These are phyloP conservation scores for Medakamo hakoo DNA, from an alignment of 139 green algal genomes.

Conservation along the genomic window DNA sequence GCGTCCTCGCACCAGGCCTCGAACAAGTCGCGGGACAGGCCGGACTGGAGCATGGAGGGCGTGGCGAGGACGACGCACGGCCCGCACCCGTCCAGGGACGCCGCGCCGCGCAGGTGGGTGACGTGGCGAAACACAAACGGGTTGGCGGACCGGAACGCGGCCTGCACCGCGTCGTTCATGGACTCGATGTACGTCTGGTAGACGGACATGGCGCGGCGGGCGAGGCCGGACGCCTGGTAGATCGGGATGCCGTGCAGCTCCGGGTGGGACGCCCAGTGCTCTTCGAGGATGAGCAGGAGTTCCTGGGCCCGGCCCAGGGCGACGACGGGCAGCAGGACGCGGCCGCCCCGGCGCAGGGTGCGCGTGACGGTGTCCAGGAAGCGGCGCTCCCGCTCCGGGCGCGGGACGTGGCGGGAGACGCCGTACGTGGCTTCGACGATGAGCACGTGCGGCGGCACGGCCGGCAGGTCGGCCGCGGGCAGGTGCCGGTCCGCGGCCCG, in stretches of 20 bases:
- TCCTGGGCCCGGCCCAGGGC: slow-evolving; percentile 85
- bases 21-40: slow-evolving; percentile 74
- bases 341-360: slow-evolving; percentile 57
- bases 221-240: slow-evolving; percentile 58
- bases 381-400: slow-evolving; percentile 63
- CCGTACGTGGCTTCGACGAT: slow-evolving; percentile 93
- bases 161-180: slow-evolving; percentile 91
- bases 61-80: slow-evolving; percentile 93
- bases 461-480: slow-evolving; percentile 75
- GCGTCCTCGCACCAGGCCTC: slow-evolving; percentile 84
- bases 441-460: slow-evolving; percentile 63
- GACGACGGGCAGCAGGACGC: slow-evolving; percentile 88
- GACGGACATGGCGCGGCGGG: slow-evolving; percentile 53
- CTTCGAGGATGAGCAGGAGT: slow-evolving; percentile 92
- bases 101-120: slow-evolving; percentile 45
- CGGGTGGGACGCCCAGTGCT: slow-evolving; percentile 75
- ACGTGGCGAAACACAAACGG: slow-evolving; percentile 95
- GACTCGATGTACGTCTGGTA: slow-evolving; percentile 94
- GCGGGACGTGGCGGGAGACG: slow-evolving; percentile 65
- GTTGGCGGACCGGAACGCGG: slow-evolving; percentile 65
- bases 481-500: slow-evolving; percentile 74
- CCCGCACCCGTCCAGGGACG: slow-evolving; percentile 58
- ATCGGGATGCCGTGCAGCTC: slow-evolving; percentile 82
- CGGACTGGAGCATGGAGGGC: slow-evolving; percentile 74
- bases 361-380: slow-evolving; percentile 54